Base-by-base conservation (phyloP, 768 basidiomycete species). In the Sutorius australiensis region DNA sequence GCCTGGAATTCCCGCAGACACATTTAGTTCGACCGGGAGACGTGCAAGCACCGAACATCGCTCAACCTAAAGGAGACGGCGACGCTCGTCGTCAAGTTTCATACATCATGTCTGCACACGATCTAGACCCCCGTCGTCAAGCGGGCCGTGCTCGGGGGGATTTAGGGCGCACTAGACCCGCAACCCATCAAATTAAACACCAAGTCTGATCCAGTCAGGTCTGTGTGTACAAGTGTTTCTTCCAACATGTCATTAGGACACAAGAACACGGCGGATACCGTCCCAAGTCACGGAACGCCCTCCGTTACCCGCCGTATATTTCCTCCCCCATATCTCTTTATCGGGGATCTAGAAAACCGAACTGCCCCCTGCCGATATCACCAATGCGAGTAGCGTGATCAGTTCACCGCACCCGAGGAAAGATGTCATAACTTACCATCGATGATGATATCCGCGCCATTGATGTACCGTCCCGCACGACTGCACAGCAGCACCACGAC, bases 401-500 rank as follows among this genome's bases (percentile, higher is more conserved):
- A 8, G 14, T 24, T 5, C 34, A 12, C 19, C 14, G 7, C 27
- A 16, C 34, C 16, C 21, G 32, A 28, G 24, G 11, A 49, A 32
- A 51, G 12, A n/a, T 6, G 48, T 55, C 30, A 16, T n/a, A 4
- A 36, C 67, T 55, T 53, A 77, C 74, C 76, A 54, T 78, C 76
- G 4, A 78, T 63, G 36, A 72, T 17, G 34, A 77, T 72, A 63
- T 77, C 72, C 2, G 67, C 65, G 4, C 76, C 78, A 17, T 69
- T 78, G 28, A 78, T 73, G 56, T 74, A 78, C 33, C 69, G 65
- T 13, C 76, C 77, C 0, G 72, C 73, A 27, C 64, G 64, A 57
- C 75, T 78, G 42, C 72, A 74, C 7, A 79, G 61, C 48, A 78
- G 57, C 4, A 77, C 67, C 12, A 75, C 63, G 1, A 60, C 67